These are phyloP conservation scores for Ceratobasidium sp. DNA, from an alignment of 1,284 basidiomycete species.

Conservation along the genomic window DNA sequence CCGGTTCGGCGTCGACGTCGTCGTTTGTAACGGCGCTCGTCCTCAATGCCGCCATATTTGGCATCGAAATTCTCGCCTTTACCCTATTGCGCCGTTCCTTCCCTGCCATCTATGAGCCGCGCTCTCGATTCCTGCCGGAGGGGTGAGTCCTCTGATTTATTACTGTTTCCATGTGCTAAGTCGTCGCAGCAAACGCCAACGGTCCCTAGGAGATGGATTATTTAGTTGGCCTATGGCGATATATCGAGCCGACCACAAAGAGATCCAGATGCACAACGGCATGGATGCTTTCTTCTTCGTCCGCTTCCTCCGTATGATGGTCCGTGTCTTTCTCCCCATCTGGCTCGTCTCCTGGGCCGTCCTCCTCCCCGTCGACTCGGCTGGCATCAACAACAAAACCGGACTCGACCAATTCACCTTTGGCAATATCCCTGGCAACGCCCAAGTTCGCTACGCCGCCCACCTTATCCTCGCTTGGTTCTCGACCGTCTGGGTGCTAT, in stretches of 20 bases:
- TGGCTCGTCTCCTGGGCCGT: conserved; percentile 71
- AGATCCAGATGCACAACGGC: conserved; percentile 70
- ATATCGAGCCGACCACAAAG: conserved; percentile 60
- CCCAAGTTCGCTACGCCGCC: conserved; percentile 60
- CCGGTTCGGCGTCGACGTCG: conserved; percentile 55
- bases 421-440: conserved; percentile 57
- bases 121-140: conserved; percentile 73
- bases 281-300: conserved; percentile 83
- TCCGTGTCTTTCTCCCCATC: conserved; percentile 75
- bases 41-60: conserved; percentile 72
- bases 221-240: conserved; percentile 73
- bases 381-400: conserved; percentile 58
- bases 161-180: conserved; percentile 19
- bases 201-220: conserved; percentile 62
- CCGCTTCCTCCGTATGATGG: conserved; percentile 73
- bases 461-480: conserved; percentile 61
- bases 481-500: conserved; percentile 74
- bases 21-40: conserved; percentile 84
- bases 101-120: conserved; percentile 83
- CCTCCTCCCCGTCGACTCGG: conserved; percentile 73
- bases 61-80: conserved; percentile 74
- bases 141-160: conserved; percentile 61
- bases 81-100: conserved; percentile 78
- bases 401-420: conserved; percentile 68
- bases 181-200: conserved; percentile 67